Evolutionary conservation across 441 rosid genomes (phyloP), one percentile per base, ranked within the genome.

Genomic region (Euphorbia corollata): DNA sequence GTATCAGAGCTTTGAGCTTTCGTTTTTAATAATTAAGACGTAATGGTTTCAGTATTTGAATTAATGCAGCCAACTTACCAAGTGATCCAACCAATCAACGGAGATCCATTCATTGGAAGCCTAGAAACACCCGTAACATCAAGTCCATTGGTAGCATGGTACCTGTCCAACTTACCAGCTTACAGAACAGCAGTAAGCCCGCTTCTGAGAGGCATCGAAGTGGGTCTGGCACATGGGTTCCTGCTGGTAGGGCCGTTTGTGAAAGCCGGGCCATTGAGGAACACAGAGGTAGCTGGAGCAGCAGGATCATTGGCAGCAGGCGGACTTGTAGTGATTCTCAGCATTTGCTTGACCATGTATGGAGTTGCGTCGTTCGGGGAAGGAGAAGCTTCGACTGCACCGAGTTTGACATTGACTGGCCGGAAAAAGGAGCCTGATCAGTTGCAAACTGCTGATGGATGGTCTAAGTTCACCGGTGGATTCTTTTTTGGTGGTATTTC

Each of bases 401-500:
- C 97, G 0, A 47, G 86, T 59, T 78, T 93, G 63, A 93, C 99
- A 15, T 70, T 91, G 83, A 93, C 96, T 0, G 97, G 97, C 6
- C 76, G 99, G 82, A 89, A 91, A 89, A 93, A 93, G 86, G 83
- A 74, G 78, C 96, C 99, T 22, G 96, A 93, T 59, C 91, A 84
- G 85, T 69, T 93, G 75, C 99, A 90, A 77, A 93, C 97, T 0
- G 87, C 97, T 0, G 95, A 90, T 3, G 97, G 97, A 34, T 90
- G 97, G 99, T 83, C 90, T 48, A 89, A 90, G 80, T 93, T 90
- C 81, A 76, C 70, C 1, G 98, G 95, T 13, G 96, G 98, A 34
- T 93, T 93, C 91, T 90, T 93, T 77, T 87, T 90, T 51, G 98
- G 98, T 38, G 98, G 98, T 12, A 83, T 90, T 71, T 93, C 97